These are phyloP conservation scores for Gossypium arboreum DNA, from an alignment of 345 rosid species.

Conservation along the genomic window DNA sequence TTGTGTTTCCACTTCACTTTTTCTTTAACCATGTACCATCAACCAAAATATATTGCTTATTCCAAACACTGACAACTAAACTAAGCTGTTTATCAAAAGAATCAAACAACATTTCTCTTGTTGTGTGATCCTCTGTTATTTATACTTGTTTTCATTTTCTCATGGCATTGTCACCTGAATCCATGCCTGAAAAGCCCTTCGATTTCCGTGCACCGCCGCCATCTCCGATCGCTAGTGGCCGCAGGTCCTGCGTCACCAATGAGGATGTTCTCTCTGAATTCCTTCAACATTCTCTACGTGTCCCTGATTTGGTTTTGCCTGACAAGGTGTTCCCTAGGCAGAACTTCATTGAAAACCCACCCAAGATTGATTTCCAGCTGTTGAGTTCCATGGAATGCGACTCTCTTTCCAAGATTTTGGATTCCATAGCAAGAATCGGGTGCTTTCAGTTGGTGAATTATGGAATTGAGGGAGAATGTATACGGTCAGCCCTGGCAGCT, in stretches of 20 bases:
- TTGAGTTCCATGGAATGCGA: conserved; percentile 29
- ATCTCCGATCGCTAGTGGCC: conserved; percentile 65
- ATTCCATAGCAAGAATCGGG: conserved; percentile 57
- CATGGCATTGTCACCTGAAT: conserved; percentile 41
- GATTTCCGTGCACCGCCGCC: conserved; percentile 93
- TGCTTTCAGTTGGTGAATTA: conserved; percentile 76
- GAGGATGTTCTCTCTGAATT: conserved; percentile 70
- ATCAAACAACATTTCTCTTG: background rate
- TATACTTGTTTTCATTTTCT: background rate
- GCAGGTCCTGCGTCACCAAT: conserved; percentile 72
- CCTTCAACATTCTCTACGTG: conserved; percentile 67
- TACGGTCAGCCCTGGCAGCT: conserved; percentile 27
- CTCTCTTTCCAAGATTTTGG: conserved; percentile 32
- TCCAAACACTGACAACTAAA: background rate
- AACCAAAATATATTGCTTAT: background rate
- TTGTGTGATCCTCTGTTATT: background rate
- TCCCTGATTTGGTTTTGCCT: conserved; percentile 74
- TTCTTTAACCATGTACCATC: conserved; percentile 6
- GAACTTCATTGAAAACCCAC: conserved; percentile 53
- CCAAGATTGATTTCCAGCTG: conserved; percentile 48
- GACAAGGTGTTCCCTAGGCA: conserved; percentile 77
- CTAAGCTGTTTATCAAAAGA: conserved; percentile 4
- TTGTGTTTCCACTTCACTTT: conserved; percentile 5
- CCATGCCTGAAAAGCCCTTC: conserved; percentile 48
- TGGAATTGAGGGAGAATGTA: conserved; percentile 46